Evolutionary conservation across 2,329 filamentous ascomycete genomes (phyloP), one percentile per base, ranked within the genome.

Genomic region (Aureobasidium sp.): DNA sequence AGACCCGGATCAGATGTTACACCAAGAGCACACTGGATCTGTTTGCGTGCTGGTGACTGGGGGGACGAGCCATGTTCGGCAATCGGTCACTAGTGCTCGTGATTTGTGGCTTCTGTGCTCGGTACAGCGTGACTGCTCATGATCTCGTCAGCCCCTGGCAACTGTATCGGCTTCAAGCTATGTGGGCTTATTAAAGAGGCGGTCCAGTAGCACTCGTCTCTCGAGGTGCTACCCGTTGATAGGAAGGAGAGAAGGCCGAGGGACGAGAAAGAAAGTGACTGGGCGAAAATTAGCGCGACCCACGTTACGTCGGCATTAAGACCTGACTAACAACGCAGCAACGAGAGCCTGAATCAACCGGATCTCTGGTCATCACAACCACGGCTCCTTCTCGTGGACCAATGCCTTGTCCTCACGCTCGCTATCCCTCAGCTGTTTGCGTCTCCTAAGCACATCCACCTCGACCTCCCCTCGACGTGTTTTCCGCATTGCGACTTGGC

Each of bases 191-290:
- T 51, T 40, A 43, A 42, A 53, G n/a, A 43, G 37, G 23, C 27
- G 27, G 51, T 13, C 37, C 37, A 42, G 51, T 42, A 23, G n/a
- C 37, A 43, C 15, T 31, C 7, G 38, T 31, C 13, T 29, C 13
- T 21, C 15, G 15, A 42, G n/a, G 25, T 42, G 37, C 27, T 46
- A 37, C 38, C 40, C 40, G 19, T 46, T 57, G 43, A n/a, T 15
- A 37, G 35, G 17, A n/a, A 57, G 53, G 53, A 57, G 53, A 57
- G 53, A 57, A 57, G 53, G 27, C 53, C 53, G 53, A 57, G 53
- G 53, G 40, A 57, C 29, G 40, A 55, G 53, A 46, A 33, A 33
- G 51, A 43, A n/a, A 46, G 35, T 33, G 27, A 43, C 37, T 40
- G 37, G 37, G 53, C 53, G 21, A 46, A 45, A 35, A 29, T 46